Base-by-base conservation (phyloP, 129 eudicot species). In the Pseudognaphalium luteoalbum region DNA sequence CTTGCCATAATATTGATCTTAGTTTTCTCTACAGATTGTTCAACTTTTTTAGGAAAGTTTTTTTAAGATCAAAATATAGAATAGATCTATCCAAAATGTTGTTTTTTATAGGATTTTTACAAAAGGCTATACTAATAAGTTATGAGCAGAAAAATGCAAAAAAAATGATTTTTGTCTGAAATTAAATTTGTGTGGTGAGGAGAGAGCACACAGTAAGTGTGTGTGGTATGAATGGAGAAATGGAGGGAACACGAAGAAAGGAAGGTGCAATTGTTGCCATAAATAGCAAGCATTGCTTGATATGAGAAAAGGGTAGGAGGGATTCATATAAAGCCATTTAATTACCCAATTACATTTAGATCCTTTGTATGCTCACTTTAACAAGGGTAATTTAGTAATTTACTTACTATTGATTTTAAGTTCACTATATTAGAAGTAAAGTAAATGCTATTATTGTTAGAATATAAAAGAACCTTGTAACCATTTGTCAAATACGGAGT, bases 211-310 rank as follows among this genome's bases (percentile, higher is more conserved):
- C 71, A 67, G 71, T 19, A 44, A 73, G 66, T 74, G 34, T 47
- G 54, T 62, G 69, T 14, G 54, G 12, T 47, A 17, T 52, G 74
- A 30, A 21, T 70, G 52, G 28, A 14, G 72, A 56, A 47, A 44
- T 44, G 66, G 22, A 64, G 39, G 71, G 30, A 61, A 69, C 73
- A 29, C 30, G 75, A 68, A 76, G 70, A 71, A 81, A 70, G 70
- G 51, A 51, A 58, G 51, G 80, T 67, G 72, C 75, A 65, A 58
- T 50, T 62, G 71, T 84, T 77, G 69, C 91, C 69, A 19, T 30
- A 84, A 82, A 85, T 63, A 81, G 91, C 62, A 87, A 81, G 81
- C 6, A 10, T 76, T 87, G 34, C 91, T 77, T 61, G 66, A 84
- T 77, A 30, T 42, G 84, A 80, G 95, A 80, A 84, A 89, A 65